These are phyloP conservation scores for Benincasa hispida DNA, from an alignment of 306 rosid genomes.

Conservation along the genomic window DNA sequence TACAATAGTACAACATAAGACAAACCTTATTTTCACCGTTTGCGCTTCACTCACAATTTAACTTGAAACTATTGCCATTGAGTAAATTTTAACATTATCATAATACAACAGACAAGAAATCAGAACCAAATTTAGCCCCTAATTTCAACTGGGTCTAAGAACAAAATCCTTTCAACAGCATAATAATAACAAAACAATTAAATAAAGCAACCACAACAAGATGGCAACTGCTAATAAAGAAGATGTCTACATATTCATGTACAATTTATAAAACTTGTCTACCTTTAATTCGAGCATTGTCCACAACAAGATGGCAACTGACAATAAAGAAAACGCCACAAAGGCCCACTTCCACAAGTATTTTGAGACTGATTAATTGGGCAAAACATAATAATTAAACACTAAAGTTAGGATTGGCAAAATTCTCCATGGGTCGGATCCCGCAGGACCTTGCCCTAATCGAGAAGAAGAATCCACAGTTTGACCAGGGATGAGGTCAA, in stretches of 20 bases:
- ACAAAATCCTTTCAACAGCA: neutral
- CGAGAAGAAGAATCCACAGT: no score
- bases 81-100: neutral
- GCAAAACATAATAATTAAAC: neutral
- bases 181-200: no score
- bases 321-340: neutral
- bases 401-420: neutral
- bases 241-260: neutral
- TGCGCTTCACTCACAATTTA: neutral
- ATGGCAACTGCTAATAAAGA: neutral
- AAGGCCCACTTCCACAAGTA: neutral
- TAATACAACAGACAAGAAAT: neutral
- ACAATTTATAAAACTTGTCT: neutral
- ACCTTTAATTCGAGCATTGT: neutral
- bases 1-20: neutral
- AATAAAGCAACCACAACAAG: neutral
- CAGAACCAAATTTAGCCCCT: no score
- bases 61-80: neutral
- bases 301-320: neutral
- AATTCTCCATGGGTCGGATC: no score
- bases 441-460: no score
- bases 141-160: neutral
- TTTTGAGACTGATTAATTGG: neutral
- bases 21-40: neutral
- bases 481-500: no score